Percentiles rank a stretch among this genome's conserved stretches.
Conservation (phyloP, 164 flowering plant genomes). For the Macadamia integrifolia region DNA sequence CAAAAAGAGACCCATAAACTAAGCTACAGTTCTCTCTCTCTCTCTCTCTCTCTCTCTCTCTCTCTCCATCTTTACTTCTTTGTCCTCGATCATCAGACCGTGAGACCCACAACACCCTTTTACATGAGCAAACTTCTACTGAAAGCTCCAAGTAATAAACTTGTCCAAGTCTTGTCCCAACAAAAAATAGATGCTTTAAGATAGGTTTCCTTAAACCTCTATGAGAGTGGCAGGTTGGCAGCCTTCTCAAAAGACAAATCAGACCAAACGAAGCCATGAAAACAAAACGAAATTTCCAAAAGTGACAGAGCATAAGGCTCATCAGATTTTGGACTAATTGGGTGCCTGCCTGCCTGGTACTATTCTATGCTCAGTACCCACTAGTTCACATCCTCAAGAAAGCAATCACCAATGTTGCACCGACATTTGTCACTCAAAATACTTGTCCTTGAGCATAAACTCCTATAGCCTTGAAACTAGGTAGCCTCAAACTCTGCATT, state of each 20-base stretch:
- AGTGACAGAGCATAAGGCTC: slow-evolving; percentile 16
- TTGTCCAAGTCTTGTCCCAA: background rate
- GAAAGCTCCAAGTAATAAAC: background rate
- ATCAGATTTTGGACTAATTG: slow-evolving; percentile 12
- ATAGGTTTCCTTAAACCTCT: background rate
- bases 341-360: background rate
- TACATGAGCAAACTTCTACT: background rate
- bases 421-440: background rate
- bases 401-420: background rate
- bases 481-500: too few species aligned
- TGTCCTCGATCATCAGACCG: background rate
- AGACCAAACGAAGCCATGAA: background rate
- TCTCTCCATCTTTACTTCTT: background rate
- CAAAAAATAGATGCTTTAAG: background rate
- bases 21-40: background rate
- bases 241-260: slow-evolving; percentile 7
- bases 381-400: background rate
- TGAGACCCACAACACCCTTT: background rate
- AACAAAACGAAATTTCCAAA: slow-evolving; percentile 5
- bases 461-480: background rate
- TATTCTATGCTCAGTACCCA: background rate
- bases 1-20: background rate
- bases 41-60: background rate
- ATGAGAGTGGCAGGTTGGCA: slow-evolving; percentile 16
- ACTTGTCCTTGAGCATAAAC: background rate